Evolutionary conservation across 192 early-diverging fungal genomes (phyloP).

Genomic region (Coemansia sp.): DNA sequence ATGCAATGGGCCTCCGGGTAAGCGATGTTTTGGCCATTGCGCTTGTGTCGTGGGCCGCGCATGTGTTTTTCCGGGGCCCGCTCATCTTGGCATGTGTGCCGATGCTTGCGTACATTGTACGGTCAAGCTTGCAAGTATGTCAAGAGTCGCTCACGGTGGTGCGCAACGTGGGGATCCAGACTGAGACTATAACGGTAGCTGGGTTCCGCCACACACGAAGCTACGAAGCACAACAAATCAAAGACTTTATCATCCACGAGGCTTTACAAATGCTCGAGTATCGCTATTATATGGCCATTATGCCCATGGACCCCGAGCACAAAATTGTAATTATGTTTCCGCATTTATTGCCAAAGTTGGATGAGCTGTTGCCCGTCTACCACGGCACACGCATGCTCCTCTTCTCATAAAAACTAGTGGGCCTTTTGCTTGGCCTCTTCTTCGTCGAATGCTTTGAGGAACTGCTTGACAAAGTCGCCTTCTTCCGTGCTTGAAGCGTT

Average conservation of each 20-base stretch:
- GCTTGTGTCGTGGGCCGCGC: slow-evolving; percentile 45
- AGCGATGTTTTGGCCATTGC: slow-evolving; percentile 44
- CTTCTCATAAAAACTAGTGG: slow-evolving; percentile 22
- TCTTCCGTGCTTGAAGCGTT: slow-evolving; percentile 49
- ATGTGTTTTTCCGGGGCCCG: slow-evolving; percentile 46
- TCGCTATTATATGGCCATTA: slow-evolving; percentile 51
- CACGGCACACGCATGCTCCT: slow-evolving; percentile 40
- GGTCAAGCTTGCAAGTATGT: slow-evolving; percentile 37
- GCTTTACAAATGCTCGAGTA: slow-evolving; percentile 47
- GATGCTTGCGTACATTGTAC: slow-evolving; percentile 32
- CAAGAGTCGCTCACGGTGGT: slow-evolving; percentile 48
- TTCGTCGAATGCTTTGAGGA: slow-evolving; percentile 52
- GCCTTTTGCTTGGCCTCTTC: slow-evolving; percentile 36
- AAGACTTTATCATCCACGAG: slow-evolving; percentile 48
- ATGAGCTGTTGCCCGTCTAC: slow-evolving; percentile 37
- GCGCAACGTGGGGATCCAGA: slow-evolving; percentile 48
- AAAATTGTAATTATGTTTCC: slow-evolving; percentile 48
- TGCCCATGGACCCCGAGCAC: slow-evolving; percentile 25
- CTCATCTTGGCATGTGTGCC: slow-evolving; percentile 29
- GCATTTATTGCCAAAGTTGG: slow-evolving; percentile 35
- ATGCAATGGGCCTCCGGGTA: slow-evolving; percentile 25
- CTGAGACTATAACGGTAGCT: slow-evolving; percentile 33
- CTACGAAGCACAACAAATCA: slow-evolving; percentile 34
- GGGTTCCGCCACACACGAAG: slow-evolving; percentile 33
- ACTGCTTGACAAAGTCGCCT: slow-evolving; percentile 52